These are phyloP conservation scores for Poronia punctata DNA, from an alignment of 495 filamentous ascomycete genomes.

Conservation along the genomic window DNA sequence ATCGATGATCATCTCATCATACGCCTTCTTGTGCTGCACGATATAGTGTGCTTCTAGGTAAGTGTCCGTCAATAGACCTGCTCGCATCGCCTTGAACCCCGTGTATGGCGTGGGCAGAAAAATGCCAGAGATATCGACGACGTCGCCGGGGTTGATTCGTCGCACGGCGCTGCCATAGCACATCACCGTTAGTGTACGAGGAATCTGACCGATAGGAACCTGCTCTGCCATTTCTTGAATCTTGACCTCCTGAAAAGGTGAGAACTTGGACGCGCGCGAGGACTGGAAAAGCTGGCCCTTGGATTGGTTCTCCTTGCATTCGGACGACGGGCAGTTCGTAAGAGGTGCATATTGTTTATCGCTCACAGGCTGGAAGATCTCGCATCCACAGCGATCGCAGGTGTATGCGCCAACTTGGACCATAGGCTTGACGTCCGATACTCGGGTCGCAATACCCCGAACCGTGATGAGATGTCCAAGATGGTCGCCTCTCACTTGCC, in stretches of 20 bases:
- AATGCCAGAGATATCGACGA: slow-evolving; percentile 87
- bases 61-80: slow-evolving; percentile 90
- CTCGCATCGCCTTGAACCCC: slow-evolving; percentile 92
- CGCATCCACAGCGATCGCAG: slow-evolving; percentile 90
- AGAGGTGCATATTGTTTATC: slow-evolving; percentile 86
- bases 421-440: slow-evolving; percentile 97
- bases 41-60: slow-evolving; percentile 93
- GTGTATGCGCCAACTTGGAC: slow-evolving; percentile 95
- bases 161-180: slow-evolving; percentile 82
- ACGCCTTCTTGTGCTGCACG: slow-evolving; percentile 94
- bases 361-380: slow-evolving; percentile 94
- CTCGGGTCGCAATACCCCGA: slow-evolving; percentile 87
- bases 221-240: slow-evolving; percentile 98
- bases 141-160: slow-evolving; percentile 85
- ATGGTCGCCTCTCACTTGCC: slow-evolving; percentile 86
- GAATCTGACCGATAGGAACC: slow-evolving; percentile 95
- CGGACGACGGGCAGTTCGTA: slow-evolving; percentile 73
- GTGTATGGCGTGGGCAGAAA: slow-evolving; percentile 97
- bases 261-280: slow-evolving; percentile 89
- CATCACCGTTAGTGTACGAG: slow-evolving; percentile 78
- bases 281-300: slow-evolving; percentile 91
- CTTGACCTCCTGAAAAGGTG: slow-evolving; percentile 97
- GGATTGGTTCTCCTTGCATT: slow-evolving; percentile 83
- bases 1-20: slow-evolving; percentile 75
- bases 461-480: slow-evolving; percentile 90